These are phyloP conservation scores for Perilla frutescens DNA, from an alignment of 257 asterid species.

Conservation along the genomic window DNA sequence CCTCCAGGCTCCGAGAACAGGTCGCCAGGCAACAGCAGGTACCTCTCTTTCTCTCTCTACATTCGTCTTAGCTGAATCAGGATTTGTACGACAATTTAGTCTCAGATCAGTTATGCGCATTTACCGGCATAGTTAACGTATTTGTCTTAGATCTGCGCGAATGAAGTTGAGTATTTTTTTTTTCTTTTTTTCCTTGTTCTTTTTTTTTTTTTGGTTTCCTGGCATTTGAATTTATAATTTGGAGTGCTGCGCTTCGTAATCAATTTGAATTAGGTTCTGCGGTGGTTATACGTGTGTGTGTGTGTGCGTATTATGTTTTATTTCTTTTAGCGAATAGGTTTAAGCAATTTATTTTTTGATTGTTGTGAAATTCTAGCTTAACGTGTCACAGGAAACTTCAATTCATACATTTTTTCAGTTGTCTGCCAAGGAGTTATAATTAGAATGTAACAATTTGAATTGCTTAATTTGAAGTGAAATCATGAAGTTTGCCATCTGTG, in stretches of 20 bases:
- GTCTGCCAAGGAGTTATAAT: not conserved
- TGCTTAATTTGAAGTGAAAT: not conserved
- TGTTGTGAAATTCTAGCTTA: not conserved
- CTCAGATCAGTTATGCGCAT: constrained; percentile 25
- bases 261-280: constrained; percentile 23
- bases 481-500: not conserved
- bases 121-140: not conserved
- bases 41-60: constrained; percentile 17
- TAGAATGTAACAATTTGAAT: constrained; percentile 1
- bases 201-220: not conserved
- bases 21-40: constrained; percentile 98
- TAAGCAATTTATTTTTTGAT: constrained; percentile 9
- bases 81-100: constrained; percentile 33
- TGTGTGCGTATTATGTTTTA: too few species aligned
- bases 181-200: not conserved
- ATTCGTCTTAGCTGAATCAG: not conserved
- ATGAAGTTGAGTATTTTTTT: constrained; percentile 14
- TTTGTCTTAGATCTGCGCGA: constrained; percentile 43
- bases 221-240: constrained; percentile 26
- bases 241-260: constrained; percentile 16
- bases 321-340: not conserved
- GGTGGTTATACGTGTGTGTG: not conserved
- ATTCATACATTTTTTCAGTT: not conserved
- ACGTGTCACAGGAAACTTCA: not conserved
- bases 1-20: constrained; percentile 89